Conservation (phyloP, 225 moss, liverwort and hornwort species). For the Sphagnum tenellum region DNA sequence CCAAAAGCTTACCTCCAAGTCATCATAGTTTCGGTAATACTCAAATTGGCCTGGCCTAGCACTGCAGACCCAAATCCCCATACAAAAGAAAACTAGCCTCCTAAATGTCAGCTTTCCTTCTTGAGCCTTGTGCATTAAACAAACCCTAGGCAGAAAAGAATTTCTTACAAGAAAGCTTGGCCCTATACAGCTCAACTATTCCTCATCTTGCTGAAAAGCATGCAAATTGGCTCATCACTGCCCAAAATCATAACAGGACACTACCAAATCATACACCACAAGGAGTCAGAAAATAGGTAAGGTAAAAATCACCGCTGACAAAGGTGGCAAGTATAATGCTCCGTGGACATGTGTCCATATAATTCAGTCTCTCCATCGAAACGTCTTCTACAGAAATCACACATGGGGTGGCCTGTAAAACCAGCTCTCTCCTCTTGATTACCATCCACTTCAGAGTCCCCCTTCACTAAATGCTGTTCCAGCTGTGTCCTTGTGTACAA, state of each 20-base stretch:
- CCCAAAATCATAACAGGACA: no score
- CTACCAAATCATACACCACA: no score
- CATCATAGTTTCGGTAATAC: conserved; percentile 95
- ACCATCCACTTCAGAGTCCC: conserved; percentile 96
- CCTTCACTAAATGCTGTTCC: conserved; percentile 71
- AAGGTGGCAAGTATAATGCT: conserved; percentile 93
- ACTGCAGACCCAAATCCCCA: conserved; percentile 27
- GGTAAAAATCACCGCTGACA: conserved; percentile 59
- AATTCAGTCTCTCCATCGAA: conserved; percentile 97
- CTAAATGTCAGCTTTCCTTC: no score
- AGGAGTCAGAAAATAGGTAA: no score
- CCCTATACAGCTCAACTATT: no score
- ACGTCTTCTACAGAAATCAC: conserved; percentile 89
- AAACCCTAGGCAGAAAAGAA: no score
- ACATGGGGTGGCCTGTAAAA: conserved; percentile 88
- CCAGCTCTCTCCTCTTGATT: conserved; percentile 96
- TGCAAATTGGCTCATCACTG: no score
- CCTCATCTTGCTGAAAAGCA: no score
- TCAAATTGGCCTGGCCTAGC: conserved; percentile 86
- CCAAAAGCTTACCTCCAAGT: conserved; percentile 50
- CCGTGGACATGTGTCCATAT: conserved; percentile 93
- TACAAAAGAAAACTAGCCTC: no score
- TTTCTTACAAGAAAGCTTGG: no score
- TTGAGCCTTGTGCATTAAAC: no score
- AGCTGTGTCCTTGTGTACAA: conserved; percentile 72